Percentiles rank a stretch among this genome's conserved stretches.
Conservation (phyloP, 2,329 filamentous ascomycete genomes). For the Diaporthe eres region DNA sequence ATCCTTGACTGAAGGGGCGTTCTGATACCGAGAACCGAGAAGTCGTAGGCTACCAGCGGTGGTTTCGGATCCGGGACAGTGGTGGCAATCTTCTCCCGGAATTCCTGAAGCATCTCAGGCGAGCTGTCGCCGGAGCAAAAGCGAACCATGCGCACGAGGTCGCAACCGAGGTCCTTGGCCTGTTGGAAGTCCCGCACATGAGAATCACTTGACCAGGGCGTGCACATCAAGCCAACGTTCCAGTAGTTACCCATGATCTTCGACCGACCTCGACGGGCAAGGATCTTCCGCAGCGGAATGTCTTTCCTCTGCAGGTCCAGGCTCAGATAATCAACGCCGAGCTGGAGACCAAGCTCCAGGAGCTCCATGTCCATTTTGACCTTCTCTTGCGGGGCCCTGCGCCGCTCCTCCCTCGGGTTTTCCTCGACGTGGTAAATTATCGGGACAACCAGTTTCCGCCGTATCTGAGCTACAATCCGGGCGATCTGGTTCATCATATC, state of each 20-base stretch:
- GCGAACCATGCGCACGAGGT: conserved; percentile 73
- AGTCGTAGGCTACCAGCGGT: conserved; percentile 64
- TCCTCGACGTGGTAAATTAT: conserved; percentile 72
- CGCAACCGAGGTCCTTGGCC: conserved; percentile 70
- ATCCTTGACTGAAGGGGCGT: conserved; percentile 60
- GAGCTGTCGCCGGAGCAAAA: conserved; percentile 70
- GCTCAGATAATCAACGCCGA: conserved; percentile 76
- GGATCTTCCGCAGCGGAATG: conserved; percentile 61
- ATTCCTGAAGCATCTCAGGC: conserved; percentile 61
- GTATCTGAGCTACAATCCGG: conserved; percentile 69
- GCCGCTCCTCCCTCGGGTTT: conserved; percentile 58
- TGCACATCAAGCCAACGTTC: conserved; percentile 59
- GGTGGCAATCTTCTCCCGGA: conserved; percentile 62
- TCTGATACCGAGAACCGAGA: conserved; percentile 59
- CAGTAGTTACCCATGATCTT: conserved; percentile 73
- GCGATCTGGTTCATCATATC: conserved; percentile 65
- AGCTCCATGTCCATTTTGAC: conserved; percentile 67
- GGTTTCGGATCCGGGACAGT: conserved; percentile 61
- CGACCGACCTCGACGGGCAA: conserved; percentile 68
- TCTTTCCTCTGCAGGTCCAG: conserved; percentile 73
- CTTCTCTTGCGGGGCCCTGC: conserved; percentile 54
- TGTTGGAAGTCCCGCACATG: conserved; percentile 68
- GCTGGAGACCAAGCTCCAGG: conserved; percentile 73
- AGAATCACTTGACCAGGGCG: conserved; percentile 68
- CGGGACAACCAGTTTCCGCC: conserved; percentile 68